Base-by-base conservation (phyloP, 129 eudicot genomes). In the Silybum marianum region DNA sequence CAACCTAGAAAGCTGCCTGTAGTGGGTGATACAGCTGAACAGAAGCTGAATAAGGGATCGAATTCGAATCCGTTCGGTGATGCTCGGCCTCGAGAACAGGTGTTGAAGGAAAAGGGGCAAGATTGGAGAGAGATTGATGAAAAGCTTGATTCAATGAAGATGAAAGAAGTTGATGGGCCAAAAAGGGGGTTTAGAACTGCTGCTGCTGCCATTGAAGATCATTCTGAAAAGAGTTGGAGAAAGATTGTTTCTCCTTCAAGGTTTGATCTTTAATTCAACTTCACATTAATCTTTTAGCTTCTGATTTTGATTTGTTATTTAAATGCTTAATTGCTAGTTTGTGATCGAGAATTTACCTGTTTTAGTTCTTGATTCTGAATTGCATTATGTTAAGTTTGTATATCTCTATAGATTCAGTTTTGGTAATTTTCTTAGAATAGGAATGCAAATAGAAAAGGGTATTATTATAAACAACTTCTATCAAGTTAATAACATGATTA, bases 111-210 rank as follows among this genome's bases (percentile, higher is more conserved):
- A 81, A 90, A 93, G 87, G 99, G 98, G 3, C 88, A 96, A 83
- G 99, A 96, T 83, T 93, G 97, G 96, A 96, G 91, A 92, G 99
- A 93, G 88, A 89, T 93, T 42, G 99, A 96, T 78, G 98, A 88
- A 77, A 96, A 93, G 85, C 85, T 96, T 16, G 99, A 96, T 82
- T 74, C 98, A 6, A 76, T 70, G 48, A 95, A 90, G 85, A 73
- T 83, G 18, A 92, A 90, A 84, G 94, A 87, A 19, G 70, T 78
- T 26, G 92, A 90, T 82, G 86, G 91, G 69, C 83, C 89, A 44
- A 92, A 82, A 79, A 86, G 80, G 69, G 89, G 90, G 0, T 82
- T 69, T 73, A 90, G 93, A 74, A 80, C 66, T 58, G 66, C 23
- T 58, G 23, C 23, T 58, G 23, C 66, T 3, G 81, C 77, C 25